phyloP scores from a whole-genome alignment of 495 filamentous ascomycete species.

The Geoglossum glabrum region DNA sequence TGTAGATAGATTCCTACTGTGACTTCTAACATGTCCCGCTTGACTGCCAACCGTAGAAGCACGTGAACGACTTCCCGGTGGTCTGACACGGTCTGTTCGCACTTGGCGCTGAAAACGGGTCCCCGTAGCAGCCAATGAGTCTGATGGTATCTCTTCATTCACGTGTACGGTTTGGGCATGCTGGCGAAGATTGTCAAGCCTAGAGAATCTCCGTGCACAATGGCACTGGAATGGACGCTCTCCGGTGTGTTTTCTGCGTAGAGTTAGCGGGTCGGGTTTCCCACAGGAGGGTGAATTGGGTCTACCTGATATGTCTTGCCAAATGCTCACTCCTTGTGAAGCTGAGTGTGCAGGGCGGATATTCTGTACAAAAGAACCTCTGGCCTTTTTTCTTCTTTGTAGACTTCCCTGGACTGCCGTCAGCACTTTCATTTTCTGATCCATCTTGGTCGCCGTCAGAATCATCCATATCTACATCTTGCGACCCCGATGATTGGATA shows the following conservation, averaged over 20 bases:
- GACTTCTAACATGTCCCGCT: constrained; percentile 48
- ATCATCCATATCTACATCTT: constrained; percentile 59
- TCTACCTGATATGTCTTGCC: constrained; percentile 77
- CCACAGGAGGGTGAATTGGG: background rate
- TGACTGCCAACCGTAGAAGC: constrained; percentile 52
- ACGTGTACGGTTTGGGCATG: constrained; percentile 96
- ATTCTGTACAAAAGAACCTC: constrained; percentile 93
- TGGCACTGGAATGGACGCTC: constrained; percentile 96
- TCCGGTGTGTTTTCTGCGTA: constrained; percentile 76
- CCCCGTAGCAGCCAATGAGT: constrained; percentile 84
- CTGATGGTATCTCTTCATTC: constrained; percentile 86
- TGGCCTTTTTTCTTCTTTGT: constrained; percentile 94
- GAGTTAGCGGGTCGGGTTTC: background rate
- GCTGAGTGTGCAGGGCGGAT: constrained; percentile 81
- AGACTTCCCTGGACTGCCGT: constrained; percentile 40
- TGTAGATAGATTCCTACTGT: constrained; percentile 65
- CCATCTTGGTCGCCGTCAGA: constrained; percentile 54
- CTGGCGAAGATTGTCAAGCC: constrained; percentile 86
- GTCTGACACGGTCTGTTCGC: constrained; percentile 62
- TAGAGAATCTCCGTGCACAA: constrained; percentile 86
- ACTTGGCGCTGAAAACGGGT: constrained; percentile 90
- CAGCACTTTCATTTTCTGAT: constrained; percentile 60
- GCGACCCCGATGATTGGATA: constrained; percentile 41
- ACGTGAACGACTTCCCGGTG: constrained; percentile 44
- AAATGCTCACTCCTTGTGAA: constrained; percentile 95